These are phyloP conservation scores for Mycothermus thermophilus DNA, from an alignment of 495 filamentous ascomycete species.

Conservation along the genomic window DNA sequence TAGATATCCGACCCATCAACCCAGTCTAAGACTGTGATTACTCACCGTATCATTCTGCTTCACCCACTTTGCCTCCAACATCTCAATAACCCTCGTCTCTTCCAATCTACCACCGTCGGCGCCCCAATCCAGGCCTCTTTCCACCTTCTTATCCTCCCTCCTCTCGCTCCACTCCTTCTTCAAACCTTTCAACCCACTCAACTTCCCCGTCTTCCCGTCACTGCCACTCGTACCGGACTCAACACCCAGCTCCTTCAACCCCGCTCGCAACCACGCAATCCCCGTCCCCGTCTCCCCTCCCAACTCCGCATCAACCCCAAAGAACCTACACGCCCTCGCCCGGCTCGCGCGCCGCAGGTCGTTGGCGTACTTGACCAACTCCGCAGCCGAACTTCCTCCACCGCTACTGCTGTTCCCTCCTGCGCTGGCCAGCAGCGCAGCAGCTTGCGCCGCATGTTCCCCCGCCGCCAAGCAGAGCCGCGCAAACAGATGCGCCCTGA, in stretches of 20 bases:
- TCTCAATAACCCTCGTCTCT: constrained; percentile 72
- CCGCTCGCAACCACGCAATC: constrained; percentile 71
- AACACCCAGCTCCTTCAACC: constrained; percentile 55
- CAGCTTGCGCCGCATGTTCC: constrained; percentile 51
- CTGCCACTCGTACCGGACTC: constrained; percentile 23
- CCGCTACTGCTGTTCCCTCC: neutral
- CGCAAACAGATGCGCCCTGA: constrained; percentile 75
- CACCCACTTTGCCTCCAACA: constrained; percentile 78
- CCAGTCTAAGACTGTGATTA: too few species aligned
- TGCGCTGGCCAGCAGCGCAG: constrained; percentile 15
- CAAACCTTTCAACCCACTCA: constrained; percentile 49
- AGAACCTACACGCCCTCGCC: constrained; percentile 76
- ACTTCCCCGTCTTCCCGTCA: neutral
- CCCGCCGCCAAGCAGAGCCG: constrained; percentile 68
- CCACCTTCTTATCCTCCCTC: constrained; percentile 53
- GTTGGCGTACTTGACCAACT: constrained; percentile 54
- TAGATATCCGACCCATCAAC: too few species aligned
- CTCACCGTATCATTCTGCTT: constrained; percentile 86
- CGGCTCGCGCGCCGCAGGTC: constrained; percentile 58
- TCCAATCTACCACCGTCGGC: constrained; percentile 72
- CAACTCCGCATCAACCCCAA: constrained; percentile 77
- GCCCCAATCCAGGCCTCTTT: constrained; percentile 60
- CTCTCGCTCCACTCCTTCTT: constrained; percentile 58
- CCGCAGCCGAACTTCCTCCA: too few species aligned
- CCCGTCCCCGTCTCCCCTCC: constrained; percentile 65